These are phyloP conservation scores for Flammula alnicola DNA, from an alignment of 1,284 basidiomycete genomes.

Conservation along the genomic window DNA sequence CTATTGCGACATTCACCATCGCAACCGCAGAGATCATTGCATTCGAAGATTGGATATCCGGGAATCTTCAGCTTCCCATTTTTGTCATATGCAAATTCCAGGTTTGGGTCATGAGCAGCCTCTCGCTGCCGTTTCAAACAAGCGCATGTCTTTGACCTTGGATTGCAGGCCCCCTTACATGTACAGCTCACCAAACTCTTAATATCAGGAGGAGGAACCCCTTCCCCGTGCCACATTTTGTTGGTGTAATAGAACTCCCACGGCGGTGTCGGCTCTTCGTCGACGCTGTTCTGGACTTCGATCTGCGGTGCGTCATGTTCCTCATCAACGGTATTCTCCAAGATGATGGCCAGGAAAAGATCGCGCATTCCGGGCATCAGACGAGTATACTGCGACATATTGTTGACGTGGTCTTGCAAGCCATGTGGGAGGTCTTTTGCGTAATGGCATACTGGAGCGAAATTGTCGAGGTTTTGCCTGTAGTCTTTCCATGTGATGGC, in stretches of 20 bases:
- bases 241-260: constrained; percentile 85
- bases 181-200: constrained; percentile 66
- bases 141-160: constrained; percentile 66
- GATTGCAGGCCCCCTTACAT: constrained; percentile 76
- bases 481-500: constrained; percentile 22
- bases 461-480: constrained; percentile 14
- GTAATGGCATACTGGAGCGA: constrained; percentile 26
- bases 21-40: constrained; percentile 83
- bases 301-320: constrained; percentile 73
- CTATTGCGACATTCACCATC: constrained; percentile 81
- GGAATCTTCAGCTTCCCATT: constrained; percentile 54
- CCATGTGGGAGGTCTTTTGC: constrained; percentile 50
- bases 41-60: constrained; percentile 82
- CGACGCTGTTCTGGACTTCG: constrained; percentile 65
- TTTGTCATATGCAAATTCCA: constrained; percentile 71
- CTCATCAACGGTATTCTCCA: constrained; percentile 57
- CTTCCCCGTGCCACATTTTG: constrained; percentile 70
- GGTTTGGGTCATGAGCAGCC: constrained; percentile 36
- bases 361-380: constrained; percentile 41
- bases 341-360: constrained; percentile 62
- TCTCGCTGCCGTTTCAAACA: constrained; percentile 66
- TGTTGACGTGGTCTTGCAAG: constrained; percentile 59
- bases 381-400: constrained; percentile 37
- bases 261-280: constrained; percentile 65
- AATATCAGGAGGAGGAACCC: constrained; percentile 69